Percentiles rank a stretch among this genome's conserved stretches.
These are phyloP conservation scores for Periconia digitata DNA, from an alignment of 2,329 filamentous ascomycete species.

Conservation along the genomic window DNA sequence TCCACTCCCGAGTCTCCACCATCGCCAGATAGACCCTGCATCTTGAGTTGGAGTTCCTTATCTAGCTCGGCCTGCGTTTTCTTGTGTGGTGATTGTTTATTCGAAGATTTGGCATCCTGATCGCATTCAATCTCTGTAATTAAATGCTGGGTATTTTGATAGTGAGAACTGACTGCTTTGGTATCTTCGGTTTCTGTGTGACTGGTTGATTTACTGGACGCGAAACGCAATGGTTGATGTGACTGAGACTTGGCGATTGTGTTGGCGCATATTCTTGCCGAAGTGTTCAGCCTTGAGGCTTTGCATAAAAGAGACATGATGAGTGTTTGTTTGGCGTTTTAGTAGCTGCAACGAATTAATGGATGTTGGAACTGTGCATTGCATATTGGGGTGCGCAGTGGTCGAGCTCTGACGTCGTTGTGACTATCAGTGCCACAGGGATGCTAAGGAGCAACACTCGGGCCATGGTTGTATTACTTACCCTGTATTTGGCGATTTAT, in stretches of 20 bases:
- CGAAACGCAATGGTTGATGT: slow-evolving; percentile 3
- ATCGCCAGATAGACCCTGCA: slow-evolving; percentile 68
- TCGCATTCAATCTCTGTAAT: not conserved
- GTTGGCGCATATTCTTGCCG: not conserved
- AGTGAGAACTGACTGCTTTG: slow-evolving; percentile 6
- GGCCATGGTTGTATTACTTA: no score
- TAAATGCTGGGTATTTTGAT: slow-evolving; percentile 5
- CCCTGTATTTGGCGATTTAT: no score
- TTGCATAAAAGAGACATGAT: not conserved
- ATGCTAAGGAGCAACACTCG: no score
- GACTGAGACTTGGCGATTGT: not conserved
- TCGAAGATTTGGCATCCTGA: slow-evolving; percentile 15
- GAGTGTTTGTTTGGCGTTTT: no score
- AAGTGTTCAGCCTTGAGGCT: not conserved
- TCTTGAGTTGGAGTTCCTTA: slow-evolving; percentile 64
- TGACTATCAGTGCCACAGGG: slow-evolving; percentile 8
- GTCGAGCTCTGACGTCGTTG: slow-evolving; percentile 8
- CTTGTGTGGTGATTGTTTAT: slow-evolving; percentile 24
- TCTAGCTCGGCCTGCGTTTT: slow-evolving; percentile 67
- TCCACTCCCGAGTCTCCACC: slow-evolving; percentile 72
- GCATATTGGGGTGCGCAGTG: not conserved
- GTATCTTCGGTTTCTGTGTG: slow-evolving; percentile 1
- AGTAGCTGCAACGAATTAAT: not conserved
- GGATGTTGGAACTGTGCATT: not conserved
- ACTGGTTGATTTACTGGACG: slow-evolving; percentile 4